These are phyloP conservation scores for Penicillium sp. DNA, from an alignment of 2,329 filamentous ascomycete genomes.

Conservation along the genomic window DNA sequence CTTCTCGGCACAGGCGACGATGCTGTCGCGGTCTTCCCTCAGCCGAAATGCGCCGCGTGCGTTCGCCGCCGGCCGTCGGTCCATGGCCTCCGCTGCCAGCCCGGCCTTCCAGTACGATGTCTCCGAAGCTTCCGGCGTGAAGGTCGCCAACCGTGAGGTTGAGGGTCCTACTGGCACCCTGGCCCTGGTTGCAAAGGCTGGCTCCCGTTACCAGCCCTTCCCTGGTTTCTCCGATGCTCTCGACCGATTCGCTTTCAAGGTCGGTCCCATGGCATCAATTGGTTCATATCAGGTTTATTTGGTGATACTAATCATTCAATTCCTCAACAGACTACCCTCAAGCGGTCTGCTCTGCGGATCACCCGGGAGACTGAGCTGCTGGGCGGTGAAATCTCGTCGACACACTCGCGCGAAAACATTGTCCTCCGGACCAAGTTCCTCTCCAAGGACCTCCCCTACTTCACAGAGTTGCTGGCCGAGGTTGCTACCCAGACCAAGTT, in stretches of 20 bases:
- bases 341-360: constrained; percentile 87
- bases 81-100: constrained; percentile 63
- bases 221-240: constrained; percentile 88
- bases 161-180: constrained; percentile 86
- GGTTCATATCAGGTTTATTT: background rate
- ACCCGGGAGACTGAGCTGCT: constrained; percentile 93
- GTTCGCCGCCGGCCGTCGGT: constrained; percentile 57
- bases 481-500: constrained; percentile 86
- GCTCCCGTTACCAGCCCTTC: constrained; percentile 84
- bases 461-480: constrained; percentile 91
- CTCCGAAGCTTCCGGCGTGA: constrained; percentile 80
- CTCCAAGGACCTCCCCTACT: constrained; percentile 93
- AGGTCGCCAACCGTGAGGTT: constrained; percentile 87
- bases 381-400: constrained; percentile 81
- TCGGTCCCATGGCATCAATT: constrained; percentile 43
- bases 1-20: constrained; percentile 55
- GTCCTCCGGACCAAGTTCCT: constrained; percentile 94
- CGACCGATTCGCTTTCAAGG: constrained; percentile 97
- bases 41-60: constrained; percentile 63
- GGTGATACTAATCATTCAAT: constrained; percentile 13
- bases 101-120: constrained; percentile 84
- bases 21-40: constrained; percentile 67
- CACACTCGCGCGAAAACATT: constrained; percentile 89
- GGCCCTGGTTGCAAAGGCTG: constrained; percentile 88
- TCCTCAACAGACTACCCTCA: constrained; percentile 69